These are phyloP conservation scores for Podosphaera fusca DNA, from an alignment of 2,329 filamentous ascomycete genomes.

Conservation along the genomic window DNA sequence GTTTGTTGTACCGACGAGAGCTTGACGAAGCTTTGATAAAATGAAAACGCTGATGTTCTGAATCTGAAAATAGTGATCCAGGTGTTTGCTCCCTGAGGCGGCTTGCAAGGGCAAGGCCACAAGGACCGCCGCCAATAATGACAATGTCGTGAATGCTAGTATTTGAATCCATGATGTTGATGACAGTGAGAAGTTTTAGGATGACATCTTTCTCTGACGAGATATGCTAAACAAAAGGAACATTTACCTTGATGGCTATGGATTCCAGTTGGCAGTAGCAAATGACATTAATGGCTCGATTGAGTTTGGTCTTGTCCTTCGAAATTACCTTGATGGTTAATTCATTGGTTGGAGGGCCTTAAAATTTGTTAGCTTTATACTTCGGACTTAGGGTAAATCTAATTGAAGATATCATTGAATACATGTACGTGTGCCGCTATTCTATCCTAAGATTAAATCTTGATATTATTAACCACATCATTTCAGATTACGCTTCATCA, in stretches of 20 bases:
- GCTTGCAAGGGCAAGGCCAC: constrained; percentile 50
- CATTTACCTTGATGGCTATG: constrained; percentile 5
- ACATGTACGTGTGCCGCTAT: too few species aligned
- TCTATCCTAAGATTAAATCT: not conserved
- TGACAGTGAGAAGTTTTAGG: not conserved
- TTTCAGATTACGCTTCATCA: constrained; percentile 20
- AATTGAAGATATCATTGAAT: too few species aligned
- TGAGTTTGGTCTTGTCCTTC: not conserved
- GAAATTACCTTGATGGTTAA: constrained; percentile 4
- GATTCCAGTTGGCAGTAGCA: not conserved
- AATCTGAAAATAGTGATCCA: constrained; percentile 60
- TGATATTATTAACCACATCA: not conserved
- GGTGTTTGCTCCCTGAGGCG: constrained; percentile 50
- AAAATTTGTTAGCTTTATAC: not conserved
- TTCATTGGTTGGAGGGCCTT: not conserved
- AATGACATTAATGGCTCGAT: not conserved
- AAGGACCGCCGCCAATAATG: constrained; percentile 45
- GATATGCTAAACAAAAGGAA: too few species aligned
- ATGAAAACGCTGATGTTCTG: constrained; percentile 57
- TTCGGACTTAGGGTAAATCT: too few species aligned
- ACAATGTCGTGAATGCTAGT: constrained; percentile 31
- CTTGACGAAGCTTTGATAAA: constrained; percentile 41
- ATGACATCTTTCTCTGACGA: too few species aligned
- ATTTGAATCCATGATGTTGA: not conserved
- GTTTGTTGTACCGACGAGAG: constrained; percentile 18